phyloP scores from a whole-genome alignment of 495 filamentous ascomycete species.

The Xanthoparmelia taractica region DNA sequence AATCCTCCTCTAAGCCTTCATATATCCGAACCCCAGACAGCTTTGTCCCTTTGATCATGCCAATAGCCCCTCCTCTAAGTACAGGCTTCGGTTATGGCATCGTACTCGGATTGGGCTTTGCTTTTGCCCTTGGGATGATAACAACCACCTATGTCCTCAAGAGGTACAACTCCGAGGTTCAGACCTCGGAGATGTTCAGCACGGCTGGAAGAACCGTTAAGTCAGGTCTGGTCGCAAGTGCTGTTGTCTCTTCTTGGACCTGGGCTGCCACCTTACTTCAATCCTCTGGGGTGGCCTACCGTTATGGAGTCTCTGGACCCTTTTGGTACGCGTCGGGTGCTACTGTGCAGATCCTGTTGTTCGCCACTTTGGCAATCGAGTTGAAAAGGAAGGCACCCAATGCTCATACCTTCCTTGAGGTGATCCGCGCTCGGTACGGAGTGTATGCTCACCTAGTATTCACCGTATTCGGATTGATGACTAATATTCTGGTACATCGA shows the following conservation, averaged over 20 bases:
- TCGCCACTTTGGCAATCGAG: constrained; percentile 90
- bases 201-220: constrained; percentile 93
- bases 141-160: constrained; percentile 71
- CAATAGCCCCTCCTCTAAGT: constrained; percentile 45
- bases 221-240: constrained; percentile 84
- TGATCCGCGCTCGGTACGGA: constrained; percentile 55
- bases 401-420: constrained; percentile 81
- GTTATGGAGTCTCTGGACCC: constrained; percentile 86
- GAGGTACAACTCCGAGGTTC: constrained; percentile 85
- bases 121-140: constrained; percentile 75
- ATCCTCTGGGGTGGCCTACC: constrained; percentile 80
- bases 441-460: constrained; percentile 64
- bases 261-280: constrained; percentile 70
- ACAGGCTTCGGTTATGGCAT: constrained; percentile 78
- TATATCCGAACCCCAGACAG: not conserved
- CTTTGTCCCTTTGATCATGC: constrained; percentile 17
- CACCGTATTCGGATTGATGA: constrained; percentile 73
- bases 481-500: constrained; percentile 57
- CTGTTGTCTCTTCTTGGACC: constrained; percentile 95
- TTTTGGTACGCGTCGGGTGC: constrained; percentile 76
- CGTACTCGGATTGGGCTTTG: constrained; percentile 68
- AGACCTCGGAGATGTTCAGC: constrained; percentile 88
- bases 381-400: constrained; percentile 81
- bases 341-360: constrained; percentile 64
- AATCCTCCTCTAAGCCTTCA: not conserved